Conservation (phyloP, 306 rosid species). For the Cajanus cajan region DNA sequence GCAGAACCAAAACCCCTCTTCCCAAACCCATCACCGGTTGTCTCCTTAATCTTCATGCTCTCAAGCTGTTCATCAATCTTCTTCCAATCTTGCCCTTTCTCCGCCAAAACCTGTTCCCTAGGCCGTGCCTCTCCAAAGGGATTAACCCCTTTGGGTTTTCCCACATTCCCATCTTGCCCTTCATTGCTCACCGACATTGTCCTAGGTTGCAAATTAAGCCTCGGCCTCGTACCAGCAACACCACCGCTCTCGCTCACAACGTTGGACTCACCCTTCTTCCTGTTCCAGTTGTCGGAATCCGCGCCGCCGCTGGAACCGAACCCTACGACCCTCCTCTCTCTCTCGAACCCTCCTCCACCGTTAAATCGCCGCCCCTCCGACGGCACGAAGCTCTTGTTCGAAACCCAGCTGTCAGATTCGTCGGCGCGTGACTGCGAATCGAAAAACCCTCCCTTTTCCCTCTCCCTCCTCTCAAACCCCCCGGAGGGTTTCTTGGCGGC, state of each 20-base stretch:
- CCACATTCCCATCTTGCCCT: constrained; percentile 37
- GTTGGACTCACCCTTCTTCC: constrained; percentile 42
- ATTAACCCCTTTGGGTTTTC: constrained; percentile 58
- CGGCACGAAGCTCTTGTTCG: constrained; percentile 57
- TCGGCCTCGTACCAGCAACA: constrained; percentile 62
- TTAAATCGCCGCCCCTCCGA: constrained; percentile 65
- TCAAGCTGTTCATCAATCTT: constrained; percentile 86
- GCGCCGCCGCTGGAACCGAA: constrained; percentile 61
- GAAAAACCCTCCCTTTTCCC: constrained; percentile 58
- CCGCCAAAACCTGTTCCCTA: constrained; percentile 92
- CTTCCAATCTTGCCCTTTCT: constrained; percentile 92
- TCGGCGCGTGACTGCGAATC: constrained; percentile 88
- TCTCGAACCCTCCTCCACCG: constrained; percentile 54
- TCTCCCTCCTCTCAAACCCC: constrained; percentile 61
- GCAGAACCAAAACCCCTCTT: constrained; percentile 59
- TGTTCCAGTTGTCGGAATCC: constrained; percentile 63
- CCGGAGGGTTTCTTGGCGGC: constrained; percentile 65
- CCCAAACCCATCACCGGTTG: constrained; percentile 43
- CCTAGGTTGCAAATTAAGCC: constrained; percentile 81
- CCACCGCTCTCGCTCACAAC: constrained; percentile 41
- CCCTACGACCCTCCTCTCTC: constrained; percentile 59
- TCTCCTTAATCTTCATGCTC: constrained; percentile 61
- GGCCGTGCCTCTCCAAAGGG: constrained; percentile 93
- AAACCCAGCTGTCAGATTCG: constrained; percentile 83
- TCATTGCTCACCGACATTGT: constrained; percentile 47